A percentile compares a stretch with the other conserved stretches of the same genome.
phyloP scores from a whole-genome alignment of 495 filamentous ascomycete species.

The Daldinia bambusicola region DNA sequence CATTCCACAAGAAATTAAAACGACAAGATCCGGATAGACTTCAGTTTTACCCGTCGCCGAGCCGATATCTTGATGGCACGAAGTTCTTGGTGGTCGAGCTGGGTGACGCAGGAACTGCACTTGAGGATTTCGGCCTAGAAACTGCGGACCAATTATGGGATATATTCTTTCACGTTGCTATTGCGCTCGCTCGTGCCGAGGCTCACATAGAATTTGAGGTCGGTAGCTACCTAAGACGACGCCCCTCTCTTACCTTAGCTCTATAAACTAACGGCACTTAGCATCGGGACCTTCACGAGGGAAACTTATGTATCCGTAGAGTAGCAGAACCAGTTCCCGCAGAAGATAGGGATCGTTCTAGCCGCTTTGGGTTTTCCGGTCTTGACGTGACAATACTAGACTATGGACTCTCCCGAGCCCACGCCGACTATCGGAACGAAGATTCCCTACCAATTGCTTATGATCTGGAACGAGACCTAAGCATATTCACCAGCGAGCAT shows the following conservation, averaged over 20 bases:
- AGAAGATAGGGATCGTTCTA: conserved; percentile 48
- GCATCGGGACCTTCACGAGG: conserved; percentile 90
- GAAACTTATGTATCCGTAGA: conserved; percentile 81
- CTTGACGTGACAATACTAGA: conserved; percentile 87
- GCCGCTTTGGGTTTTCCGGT: conserved; percentile 72
- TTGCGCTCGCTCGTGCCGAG: conserved; percentile 81
- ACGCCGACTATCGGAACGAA: conserved; percentile 42
- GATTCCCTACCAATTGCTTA: conserved; percentile 50
- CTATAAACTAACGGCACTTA: conserved; percentile 44
- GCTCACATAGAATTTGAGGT: conserved; percentile 78
- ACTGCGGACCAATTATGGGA: conserved; percentile 77
- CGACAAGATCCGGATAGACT: conserved; percentile 66
- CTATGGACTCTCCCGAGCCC: conserved; percentile 83
- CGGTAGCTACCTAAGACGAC: too few species aligned
- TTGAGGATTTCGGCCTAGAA: conserved; percentile 69
- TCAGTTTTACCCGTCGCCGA: conserved; percentile 72
- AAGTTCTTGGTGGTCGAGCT: conserved; percentile 87
- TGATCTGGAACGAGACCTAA: conserved; percentile 63
- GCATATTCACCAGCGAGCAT: conserved; percentile 62
- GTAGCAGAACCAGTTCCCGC: conserved; percentile 52
- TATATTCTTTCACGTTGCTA: conserved; percentile 82
- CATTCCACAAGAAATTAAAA: conserved; percentile 69
- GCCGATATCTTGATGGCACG: conserved; percentile 70
- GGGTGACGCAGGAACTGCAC: conserved; percentile 82
- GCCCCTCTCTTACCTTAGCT: conserved; percentile 11